phyloP scores from a whole-genome alignment of 2,329 filamentous ascomycete species.

The Penicillium psychrosexuale region DNA sequence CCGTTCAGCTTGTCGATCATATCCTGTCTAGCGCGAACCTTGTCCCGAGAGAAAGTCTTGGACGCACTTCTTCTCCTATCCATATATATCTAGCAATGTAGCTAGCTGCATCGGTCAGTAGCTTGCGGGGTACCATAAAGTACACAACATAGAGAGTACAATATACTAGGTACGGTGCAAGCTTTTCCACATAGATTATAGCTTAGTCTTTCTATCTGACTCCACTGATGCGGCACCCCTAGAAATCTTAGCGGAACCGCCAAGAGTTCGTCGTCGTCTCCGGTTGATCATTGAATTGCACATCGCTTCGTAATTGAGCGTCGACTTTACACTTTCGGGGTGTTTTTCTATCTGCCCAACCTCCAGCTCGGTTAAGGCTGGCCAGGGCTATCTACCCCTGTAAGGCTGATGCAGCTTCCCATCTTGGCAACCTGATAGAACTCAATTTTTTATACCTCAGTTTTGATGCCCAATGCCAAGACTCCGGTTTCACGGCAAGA shows the following conservation, averaged over 20 bases:
- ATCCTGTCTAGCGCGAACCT: conserved; percentile 17
- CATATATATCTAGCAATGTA: conserved; percentile 11
- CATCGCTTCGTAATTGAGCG: background rate
- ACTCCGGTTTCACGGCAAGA: background rate
- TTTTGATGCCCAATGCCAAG: conserved; percentile 7
- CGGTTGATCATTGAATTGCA: conserved; percentile 5
- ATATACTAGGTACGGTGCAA: background rate
- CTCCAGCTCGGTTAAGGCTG: conserved; percentile 1
- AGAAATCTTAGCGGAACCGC: background rate
- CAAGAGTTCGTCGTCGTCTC: conserved; percentile 3
- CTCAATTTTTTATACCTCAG: background rate
- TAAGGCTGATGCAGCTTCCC: background rate
- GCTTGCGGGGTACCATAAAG: no score
- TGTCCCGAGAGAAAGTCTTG: conserved; percentile 2
- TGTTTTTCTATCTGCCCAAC: background rate
- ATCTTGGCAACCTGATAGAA: background rate
- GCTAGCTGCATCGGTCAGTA: conserved; percentile 5
- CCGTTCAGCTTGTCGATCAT: conserved; percentile 23
- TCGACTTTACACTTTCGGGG: background rate
- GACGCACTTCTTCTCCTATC: conserved; percentile 17
- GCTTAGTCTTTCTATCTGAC: background rate
- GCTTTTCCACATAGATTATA: background rate
- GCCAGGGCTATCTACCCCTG: background rate
- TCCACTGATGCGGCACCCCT: conserved; percentile 7
- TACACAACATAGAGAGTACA: no score